Base-by-base conservation (phyloP, 2,329 filamentous ascomycete species). In the Fusarium zealandicum region DNA sequence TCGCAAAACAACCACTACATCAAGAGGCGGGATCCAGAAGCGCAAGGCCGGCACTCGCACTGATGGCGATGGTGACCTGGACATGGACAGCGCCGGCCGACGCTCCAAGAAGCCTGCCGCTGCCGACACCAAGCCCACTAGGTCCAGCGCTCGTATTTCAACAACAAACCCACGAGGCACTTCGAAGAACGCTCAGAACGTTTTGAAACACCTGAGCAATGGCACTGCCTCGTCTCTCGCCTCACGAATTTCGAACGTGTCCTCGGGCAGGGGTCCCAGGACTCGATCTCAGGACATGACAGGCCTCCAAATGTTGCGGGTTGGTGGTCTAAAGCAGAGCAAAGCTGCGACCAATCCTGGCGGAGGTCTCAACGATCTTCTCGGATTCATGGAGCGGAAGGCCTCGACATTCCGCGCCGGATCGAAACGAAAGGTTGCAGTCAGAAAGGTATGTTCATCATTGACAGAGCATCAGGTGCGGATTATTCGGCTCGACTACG, bases 371-470 rank as follows among this genome's bases (percentile, higher is more conserved):
- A 80, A 81, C 54, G 82, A 84, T 54, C 78, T 92, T 25, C 72
- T 92, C 46, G 77, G 78, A 43, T 92, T 91, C 69, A 75, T 92
- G 59, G 87, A 92, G 74, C 84, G 86, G 67, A 91, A 91, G 72
- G 82, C 88, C 39, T 80, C 81, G 49, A 75, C 79, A 61, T 78
- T 85, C 66, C 76, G 77, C 54, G 79, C 79, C 28, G 66, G 69
- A 54, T 65, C 67, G 70, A 69, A 76, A 68, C 79, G 82, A 67
- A 77, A 78, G 63, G 78, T 90, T 65, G 85, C 81, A 70, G 86
- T 93, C 60, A 86, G 85, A 77, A 90, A 91, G 87, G 90, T 92
- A 90, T 85, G 88, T 89, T 73, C 47, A 58, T 61, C 61, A 67
- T 71, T 70, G 68, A 74, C 69, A 53, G 53, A 61, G 52, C 54